Evolutionary conservation across 2,329 filamentous ascomycete species (phyloP), one percentile per base, ranked within the genome.

Genomic region (Pestalotiopsis sp.): DNA sequence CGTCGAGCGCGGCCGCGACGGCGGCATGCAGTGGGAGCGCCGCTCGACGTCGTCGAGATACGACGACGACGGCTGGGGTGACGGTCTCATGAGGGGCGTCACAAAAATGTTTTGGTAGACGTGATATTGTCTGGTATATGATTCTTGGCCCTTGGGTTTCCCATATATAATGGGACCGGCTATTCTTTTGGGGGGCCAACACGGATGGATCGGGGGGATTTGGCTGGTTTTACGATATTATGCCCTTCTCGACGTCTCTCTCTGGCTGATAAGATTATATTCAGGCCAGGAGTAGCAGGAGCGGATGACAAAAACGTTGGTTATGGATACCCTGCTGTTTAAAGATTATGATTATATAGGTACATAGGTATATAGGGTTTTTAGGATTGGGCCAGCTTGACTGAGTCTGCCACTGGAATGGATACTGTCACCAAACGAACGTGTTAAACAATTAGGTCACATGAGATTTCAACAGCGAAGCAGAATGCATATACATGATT

Each of bases 1-100:
- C 65, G 71, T 84, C 67, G 77, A 82, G 72, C 78, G 74, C 57
- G 76, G 75, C 66, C 75, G 73, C 58, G 72, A 74, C 39, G 78
- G 73, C 58, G 76, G 72, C 5, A 68, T 79, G 70, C 76, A 75
- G 66, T 85, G 80, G 78, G 81, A 82, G 75, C 75, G 78, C 62
- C 74, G 73, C 67, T 39, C 58, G 17, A 75, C 71, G 30, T 35
- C 30, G 30, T 35, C 30, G 6, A 35, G 30, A 35, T 74, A 78
- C 58, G 80, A 82, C 67, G 72, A 73, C 20, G 68, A 70, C 9
- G 52, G 59, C 48, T 69, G 70, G 63, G 71, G 75, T 39, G 69
- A 75, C 44, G 74, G 74, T 11, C 70, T 77, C 3, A 71, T 73
- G 24, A 69, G 69, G 14, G 69, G 71, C 14, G 57, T 66, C 55